Evolutionary conservation across 257 asterid genomes (phyloP).

Genomic region (Solanum etuberosum): DNA sequence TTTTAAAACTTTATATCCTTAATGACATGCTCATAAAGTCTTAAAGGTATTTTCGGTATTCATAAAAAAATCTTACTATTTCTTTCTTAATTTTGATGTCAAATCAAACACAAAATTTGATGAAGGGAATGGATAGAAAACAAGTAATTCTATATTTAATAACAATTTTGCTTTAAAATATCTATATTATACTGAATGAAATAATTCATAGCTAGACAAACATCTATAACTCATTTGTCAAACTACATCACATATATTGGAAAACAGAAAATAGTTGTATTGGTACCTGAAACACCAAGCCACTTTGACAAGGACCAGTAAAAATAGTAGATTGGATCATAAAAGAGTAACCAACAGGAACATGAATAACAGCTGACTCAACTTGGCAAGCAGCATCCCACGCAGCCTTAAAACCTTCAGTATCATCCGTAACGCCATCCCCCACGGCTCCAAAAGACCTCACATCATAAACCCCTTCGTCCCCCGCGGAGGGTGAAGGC

Average conservation of each 20-base stretch:
- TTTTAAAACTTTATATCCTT: background rate
- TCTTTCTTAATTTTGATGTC: background rate
- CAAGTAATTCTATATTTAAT: no score
- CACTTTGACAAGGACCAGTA: conserved; percentile 48
- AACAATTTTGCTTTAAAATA: background rate
- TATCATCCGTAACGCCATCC: conserved; percentile 35
- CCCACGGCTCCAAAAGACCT: conserved; percentile 42
- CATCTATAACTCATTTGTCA: no score
- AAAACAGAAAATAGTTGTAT: background rate
- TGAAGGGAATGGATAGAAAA: background rate
- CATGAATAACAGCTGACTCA: conserved; percentile 21
- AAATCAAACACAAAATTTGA: background rate
- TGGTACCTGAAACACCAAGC: conserved; percentile 34
- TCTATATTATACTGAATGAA: background rate
- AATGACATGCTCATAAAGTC: background rate
- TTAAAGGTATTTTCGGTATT: no score
- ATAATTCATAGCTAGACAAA: background rate
- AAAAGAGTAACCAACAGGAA: conserved; percentile 32
- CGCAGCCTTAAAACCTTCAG: conserved; percentile 37
- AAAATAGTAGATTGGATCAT: conserved; percentile 48
- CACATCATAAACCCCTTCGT: conserved; percentile 21
- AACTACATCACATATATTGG: background rate
- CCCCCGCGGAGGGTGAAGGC: conserved; percentile 20
- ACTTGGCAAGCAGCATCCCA: conserved; percentile 53
- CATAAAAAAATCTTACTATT: no score